Evolutionary conservation across 345 rosid species (phyloP), one percentile per base, ranked within the genome.

Genomic region (Conringia planisiliqua): DNA sequence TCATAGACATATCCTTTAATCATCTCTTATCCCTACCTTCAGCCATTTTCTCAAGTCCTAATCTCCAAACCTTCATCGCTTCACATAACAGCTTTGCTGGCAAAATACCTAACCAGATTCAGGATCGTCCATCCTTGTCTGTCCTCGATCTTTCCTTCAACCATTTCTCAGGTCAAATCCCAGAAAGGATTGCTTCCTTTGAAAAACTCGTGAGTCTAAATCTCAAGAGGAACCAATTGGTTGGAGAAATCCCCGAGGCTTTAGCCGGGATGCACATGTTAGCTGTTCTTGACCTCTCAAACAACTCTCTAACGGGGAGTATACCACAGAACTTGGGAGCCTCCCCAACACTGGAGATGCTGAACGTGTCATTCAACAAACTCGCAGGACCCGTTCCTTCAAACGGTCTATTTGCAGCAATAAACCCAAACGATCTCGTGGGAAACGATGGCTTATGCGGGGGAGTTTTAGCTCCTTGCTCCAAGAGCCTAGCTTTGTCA

Each of bases 371-470:
- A 17, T 85, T 79, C 84, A 93, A 93, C 78, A 85, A 81, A 71
- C 97, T 93, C 27, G 72, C 68, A 27, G 98, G 98, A 55, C 86
- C 87, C 7, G 73, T 91, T 67, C 97, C 96, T 16, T 80, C 91
- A 8, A 78, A 85, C 58, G 87, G 82, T 35, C 62, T 88, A 44
- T 78, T 93, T 39, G 63, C 62, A 74, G 83, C 84, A 72, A 86
- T 84, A 71, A 89, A 86, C 76, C 87, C 94, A 3, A 78, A 82
- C 51, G 94, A 88, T 35, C 93, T 93, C 10, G 63, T 35, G 0
- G 98, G 98, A 42, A 93, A 93, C 76, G 59, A 83, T 16, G 95
- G 88, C 73, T 89, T 93, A 14, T 93, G 98, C 5, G 89, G 90
- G 5, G 88, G 93, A 27, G 73, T 86, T 32, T 74, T 93, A 51